Percentiles rank a stretch among this genome's conserved stretches.
These are phyloP conservation scores for Gnetum montanum DNA, from an alignment of 75 land plant species.

Conservation along the genomic window DNA sequence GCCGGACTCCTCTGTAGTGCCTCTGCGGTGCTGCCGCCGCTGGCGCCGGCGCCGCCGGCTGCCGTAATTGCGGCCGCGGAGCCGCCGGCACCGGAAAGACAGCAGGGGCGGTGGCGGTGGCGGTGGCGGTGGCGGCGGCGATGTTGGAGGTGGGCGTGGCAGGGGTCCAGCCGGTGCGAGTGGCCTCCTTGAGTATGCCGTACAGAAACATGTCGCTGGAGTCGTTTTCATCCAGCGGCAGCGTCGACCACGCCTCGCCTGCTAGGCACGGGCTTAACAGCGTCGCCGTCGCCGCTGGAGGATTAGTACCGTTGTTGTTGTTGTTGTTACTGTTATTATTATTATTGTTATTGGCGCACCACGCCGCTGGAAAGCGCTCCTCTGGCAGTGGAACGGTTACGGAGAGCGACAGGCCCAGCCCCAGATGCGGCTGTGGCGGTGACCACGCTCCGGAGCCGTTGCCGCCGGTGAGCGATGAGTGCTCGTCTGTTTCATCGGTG, in stretches of 20 bases:
- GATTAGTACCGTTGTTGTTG: background rate
- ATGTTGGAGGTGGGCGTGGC: slow-evolving; percentile 1
- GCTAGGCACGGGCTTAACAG: slow-evolving; percentile 1
- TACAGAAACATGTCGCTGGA: slow-evolving; percentile 29
- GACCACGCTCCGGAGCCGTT: background rate
- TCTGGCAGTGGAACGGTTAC: background rate
- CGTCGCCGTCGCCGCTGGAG: too few relatives aligned
- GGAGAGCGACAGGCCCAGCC: background rate
- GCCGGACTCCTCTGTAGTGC: slow-evolving; percentile 32
- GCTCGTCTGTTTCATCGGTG: background rate
- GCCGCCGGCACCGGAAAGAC: background rate
- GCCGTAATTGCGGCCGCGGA: background rate
- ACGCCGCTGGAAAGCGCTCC: slow-evolving; percentile 1
- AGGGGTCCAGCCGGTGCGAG: slow-evolving; percentile 16
- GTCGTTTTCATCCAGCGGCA: slow-evolving; percentile 34
- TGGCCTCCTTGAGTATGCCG: slow-evolving; percentile 22
- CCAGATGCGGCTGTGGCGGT: background rate
- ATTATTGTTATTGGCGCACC: background rate
- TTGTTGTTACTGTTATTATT: background rate
- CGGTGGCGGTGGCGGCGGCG: background rate
- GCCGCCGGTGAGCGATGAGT: background rate
- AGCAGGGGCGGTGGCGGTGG: background rate
- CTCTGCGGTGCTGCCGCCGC: slow-evolving; percentile 2
- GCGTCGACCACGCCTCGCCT: slow-evolving; percentile 8
- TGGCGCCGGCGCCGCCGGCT: background rate